Evolutionary conservation across 2,329 filamentous ascomycete genomes (phyloP).

Genomic region (Intubia oerlemansii): DNA sequence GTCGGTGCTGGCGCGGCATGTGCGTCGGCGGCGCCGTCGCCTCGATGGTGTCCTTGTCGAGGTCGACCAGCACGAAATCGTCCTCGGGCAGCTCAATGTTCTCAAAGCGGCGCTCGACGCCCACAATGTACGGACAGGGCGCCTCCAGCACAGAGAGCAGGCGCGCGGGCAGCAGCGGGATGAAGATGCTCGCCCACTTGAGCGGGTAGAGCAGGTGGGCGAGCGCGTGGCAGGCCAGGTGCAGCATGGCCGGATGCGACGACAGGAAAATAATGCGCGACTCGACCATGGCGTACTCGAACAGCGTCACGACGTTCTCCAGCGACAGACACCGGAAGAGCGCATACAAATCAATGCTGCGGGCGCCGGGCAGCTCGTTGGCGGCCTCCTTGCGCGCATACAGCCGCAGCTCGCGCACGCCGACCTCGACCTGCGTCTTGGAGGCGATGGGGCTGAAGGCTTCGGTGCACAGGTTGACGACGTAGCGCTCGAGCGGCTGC

Average conservation of each 20-base stretch:
- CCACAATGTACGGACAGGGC: constrained; percentile 91
- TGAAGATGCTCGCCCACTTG: constrained; percentile 86
- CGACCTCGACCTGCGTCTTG: constrained; percentile 86
- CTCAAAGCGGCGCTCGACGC: constrained; percentile 82
- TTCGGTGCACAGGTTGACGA: constrained; percentile 90
- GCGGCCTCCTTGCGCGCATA: constrained; percentile 62
- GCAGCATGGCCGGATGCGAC: constrained; percentile 89
- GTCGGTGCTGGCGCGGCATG: constrained; percentile 69
- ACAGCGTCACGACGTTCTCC: constrained; percentile 76
- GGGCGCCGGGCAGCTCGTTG: constrained; percentile 83
- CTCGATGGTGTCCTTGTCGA: constrained; percentile 80
- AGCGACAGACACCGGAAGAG: constrained; percentile 79
- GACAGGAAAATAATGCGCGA: constrained; percentile 92
- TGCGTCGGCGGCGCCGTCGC: constrained; percentile 57
- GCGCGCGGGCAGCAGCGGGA: constrained; percentile 72
- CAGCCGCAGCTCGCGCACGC: constrained; percentile 69
- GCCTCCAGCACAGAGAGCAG: constrained; percentile 81
- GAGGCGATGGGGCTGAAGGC: constrained; percentile 82
- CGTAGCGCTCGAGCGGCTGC: constrained; percentile 92
- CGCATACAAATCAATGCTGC: constrained; percentile 81
- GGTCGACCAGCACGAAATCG: constrained; percentile 84
- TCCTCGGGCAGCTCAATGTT: constrained; percentile 74
- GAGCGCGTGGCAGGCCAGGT: constrained; percentile 77
- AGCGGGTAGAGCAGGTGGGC: constrained; percentile 72
- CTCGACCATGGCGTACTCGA: constrained; percentile 84